These are phyloP conservation scores for Kluyveromyces aestuarii DNA, from an alignment of 805 yeast species.

Conservation along the genomic window DNA sequence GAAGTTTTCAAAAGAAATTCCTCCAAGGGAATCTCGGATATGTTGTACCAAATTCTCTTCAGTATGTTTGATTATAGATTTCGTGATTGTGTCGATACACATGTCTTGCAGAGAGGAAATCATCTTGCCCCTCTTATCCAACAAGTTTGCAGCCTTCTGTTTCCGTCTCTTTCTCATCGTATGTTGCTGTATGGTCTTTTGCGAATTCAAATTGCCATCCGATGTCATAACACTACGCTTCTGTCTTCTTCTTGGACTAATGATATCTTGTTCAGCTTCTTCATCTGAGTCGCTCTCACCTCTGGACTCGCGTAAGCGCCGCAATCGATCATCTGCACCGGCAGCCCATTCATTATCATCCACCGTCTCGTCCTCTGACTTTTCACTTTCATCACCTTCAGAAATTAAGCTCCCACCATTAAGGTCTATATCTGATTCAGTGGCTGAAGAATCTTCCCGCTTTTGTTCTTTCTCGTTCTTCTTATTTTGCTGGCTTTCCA, in stretches of 20 bases:
- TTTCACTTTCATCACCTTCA: conserved; percentile 22
- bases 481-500: conserved; percentile 25
- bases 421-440: conserved; percentile 1
- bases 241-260: conserved; percentile 7
- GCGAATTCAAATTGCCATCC: conserved; percentile 35
- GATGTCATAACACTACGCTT: neutral
- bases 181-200: conserved; percentile 39
- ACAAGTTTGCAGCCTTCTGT: conserved; percentile 72
- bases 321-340: neutral
- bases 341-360: neutral
- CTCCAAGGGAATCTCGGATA: conserved; percentile 66
- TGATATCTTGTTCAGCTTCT: conserved; percentile 10
- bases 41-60: conserved; percentile 13
- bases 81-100: conserved; percentile 63
- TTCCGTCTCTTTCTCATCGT: conserved; percentile 67
- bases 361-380: neutral
- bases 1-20: conserved; percentile 67
- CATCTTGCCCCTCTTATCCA: conserved; percentile 57
- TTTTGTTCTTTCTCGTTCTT: conserved; percentile 6
- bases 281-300: conserved; percentile 15
- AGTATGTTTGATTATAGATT: conserved; percentile 20
- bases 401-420: conserved; percentile 4
- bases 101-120: conserved; percentile 73
- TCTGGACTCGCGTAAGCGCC: conserved; percentile 1
- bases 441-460: conserved; percentile 3